Evolutionary conservation across 768 basidiomycete genomes (phyloP), one percentile per base, ranked within the genome.

Genomic region (Trametes meyenii): DNA sequence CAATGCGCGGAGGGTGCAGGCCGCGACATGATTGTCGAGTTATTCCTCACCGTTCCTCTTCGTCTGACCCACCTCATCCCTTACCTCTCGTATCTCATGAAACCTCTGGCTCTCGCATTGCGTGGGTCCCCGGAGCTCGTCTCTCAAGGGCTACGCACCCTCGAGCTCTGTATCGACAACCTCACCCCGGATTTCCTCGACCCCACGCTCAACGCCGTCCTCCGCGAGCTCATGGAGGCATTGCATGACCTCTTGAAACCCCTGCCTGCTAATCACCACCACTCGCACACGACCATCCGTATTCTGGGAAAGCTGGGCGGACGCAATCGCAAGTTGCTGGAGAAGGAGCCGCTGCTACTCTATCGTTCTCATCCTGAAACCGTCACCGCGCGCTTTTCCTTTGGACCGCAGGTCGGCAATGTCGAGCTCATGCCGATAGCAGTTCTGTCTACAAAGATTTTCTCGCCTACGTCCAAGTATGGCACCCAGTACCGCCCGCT

Each of bases 111-210:
- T 2, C 80, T 96, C 51, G 95, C 97, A 8, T 78, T 99, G 53
- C 85, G 89, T 52, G 95, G 95, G 39, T 86, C 84, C 40, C 84
- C 88, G 6, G 97, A 99, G 55, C 85, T 97, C 48, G 90, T 98
- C 55, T 89, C 94, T 23, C 97, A 99, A 77, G 97, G 97, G 46
- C 78, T 99, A 24, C 85, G 97, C 6, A 99, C 97, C 0, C 84
- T 99, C 60, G 97, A 99, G 74, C 81, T 99, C n/a, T 98, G 96
- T 76, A 96, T 98, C 69, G 97, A 99, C 78, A 99, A 98, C 71
- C 83, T 99, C 26, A 97, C 94, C 0, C 94, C 94, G 2, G 97
- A 98, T 75, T 98, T 98, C 78, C 83, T 99, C 29, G 96, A 98
- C 69, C 97, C 97, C 3, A 96, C 94, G 2, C 85, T 98, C 65